These are phyloP conservation scores for Apiosordaria backusii DNA, from an alignment of 495 filamentous ascomycete genomes.

Conservation along the genomic window DNA sequence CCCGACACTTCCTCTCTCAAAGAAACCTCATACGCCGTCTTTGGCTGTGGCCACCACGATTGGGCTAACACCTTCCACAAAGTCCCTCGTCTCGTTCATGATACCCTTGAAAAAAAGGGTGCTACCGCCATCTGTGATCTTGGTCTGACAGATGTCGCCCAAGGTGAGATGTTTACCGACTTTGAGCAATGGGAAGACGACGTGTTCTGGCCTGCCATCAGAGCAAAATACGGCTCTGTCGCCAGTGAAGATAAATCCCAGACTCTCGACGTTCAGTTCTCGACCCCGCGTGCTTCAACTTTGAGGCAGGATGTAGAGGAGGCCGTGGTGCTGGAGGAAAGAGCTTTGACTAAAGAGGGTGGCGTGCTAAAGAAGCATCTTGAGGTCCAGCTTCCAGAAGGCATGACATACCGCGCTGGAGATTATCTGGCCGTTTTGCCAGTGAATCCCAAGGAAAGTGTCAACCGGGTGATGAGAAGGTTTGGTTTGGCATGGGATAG, in stretches of 20 bases:
- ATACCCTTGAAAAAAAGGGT: conserved; percentile 48
- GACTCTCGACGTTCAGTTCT: conserved; percentile 54
- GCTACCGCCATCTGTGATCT: conserved; percentile 47
- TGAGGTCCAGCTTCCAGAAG: conserved; percentile 61
- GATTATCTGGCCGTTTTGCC: conserved; percentile 76
- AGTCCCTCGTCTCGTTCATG: conserved; percentile 63
- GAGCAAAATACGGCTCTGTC: conserved; percentile 43
- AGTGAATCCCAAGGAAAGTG: conserved; percentile 57
- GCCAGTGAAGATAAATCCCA: conserved; percentile 22
- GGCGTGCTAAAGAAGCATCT: conserved; percentile 63
- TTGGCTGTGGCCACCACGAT: conserved; percentile 58
- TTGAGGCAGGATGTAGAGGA: conserved; percentile 65
- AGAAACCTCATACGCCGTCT: conserved; percentile 60
- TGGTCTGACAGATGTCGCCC: conserved; percentile 60
- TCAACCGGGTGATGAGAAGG: conserved; percentile 50
- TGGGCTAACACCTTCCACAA: conserved; percentile 72
- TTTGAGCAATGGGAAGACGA: conserved; percentile 71
- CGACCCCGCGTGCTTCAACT: conserved; percentile 55
- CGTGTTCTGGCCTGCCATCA: conserved; percentile 60
- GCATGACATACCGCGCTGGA: conserved; percentile 64
- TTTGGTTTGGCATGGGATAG: conserved; percentile 62
- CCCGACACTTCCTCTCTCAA: conserved; percentile 46
- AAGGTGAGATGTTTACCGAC: conserved; percentile 62
- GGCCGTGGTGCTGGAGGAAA: conserved; percentile 54
- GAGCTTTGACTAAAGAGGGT: conserved; percentile 51